Base-by-base conservation (phyloP, 2,329 filamentous ascomycete species). In the Colletotrichum sp. region DNA sequence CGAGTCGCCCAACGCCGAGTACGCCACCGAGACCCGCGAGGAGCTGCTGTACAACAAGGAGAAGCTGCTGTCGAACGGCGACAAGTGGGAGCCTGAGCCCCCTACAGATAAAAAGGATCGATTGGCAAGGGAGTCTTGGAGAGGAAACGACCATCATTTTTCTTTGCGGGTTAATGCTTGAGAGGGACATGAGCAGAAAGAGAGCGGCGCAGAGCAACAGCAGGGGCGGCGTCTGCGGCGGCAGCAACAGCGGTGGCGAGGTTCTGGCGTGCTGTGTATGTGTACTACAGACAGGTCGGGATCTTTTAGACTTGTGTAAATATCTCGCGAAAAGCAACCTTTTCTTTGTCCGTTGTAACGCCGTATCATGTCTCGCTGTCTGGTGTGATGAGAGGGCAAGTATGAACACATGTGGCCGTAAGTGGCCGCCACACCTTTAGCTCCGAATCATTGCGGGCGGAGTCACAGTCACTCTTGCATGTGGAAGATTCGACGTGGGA, bases 21-120 rank as follows among this genome's bases (percentile, higher is more conserved):
- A 92, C 80, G 88, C 90, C 56, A 92, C 91, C 52, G 91, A 92
- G 87, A 92, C 91, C 78, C 93, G 96, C 84, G 96, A 99, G 87
- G 96, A 98, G 89, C 88, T 98, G 81, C 87, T 98, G 81, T 98
- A 98, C 90, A 98, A 98, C 89, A 98, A 98, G 91, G 94, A 97
- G 89, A 98, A 98, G 88, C 88, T 98, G 79, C 86, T 98, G 78
- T 88, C 94, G 79, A 98, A 98, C 83, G 95, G 96, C 82, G 96
- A 97, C 88, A 96, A 96, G 88, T 99, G 97, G 97, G 97, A 99
- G 89, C 96, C 97, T 9, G 97, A 99, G 88, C 96, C 71, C 96
- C 96, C 67, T 98, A 96, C 89, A 91, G 94, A 90, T 96, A 93
- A 86, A 79, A 74, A 3, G 13, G 32, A n/a, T 27, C 61, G 6